Evolutionary conservation across 441 rosid species (phyloP).

Genomic region (Corymbia calophylla): DNA sequence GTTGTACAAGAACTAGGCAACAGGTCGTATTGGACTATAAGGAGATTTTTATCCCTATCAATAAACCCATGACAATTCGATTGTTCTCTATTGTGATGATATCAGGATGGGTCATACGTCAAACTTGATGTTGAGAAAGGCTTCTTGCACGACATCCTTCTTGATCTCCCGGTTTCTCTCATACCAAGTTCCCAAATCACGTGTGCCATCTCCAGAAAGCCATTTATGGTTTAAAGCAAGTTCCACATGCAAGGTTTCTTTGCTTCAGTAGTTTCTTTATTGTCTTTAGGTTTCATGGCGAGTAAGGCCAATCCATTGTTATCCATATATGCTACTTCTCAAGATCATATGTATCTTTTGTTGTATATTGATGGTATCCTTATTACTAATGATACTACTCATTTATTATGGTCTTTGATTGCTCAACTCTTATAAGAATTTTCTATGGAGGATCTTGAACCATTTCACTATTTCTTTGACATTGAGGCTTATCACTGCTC

Average conservation of each 20-base stretch:
- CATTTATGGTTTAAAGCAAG: neutral
- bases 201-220: neutral
- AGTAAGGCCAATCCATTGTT: neutral
- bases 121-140: neutral
- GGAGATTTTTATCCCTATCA: neutral
- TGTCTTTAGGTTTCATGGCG: neutral
- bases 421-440: no score
- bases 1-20: no score
- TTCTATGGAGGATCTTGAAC: no score
- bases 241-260: neutral
- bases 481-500: no score
- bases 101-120: neutral
- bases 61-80: neutral
- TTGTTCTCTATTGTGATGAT: neutral
- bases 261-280: neutral
- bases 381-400: no score
- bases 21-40: fast-evolving
- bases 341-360: neutral
- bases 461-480: no score
- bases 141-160: neutral
- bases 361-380: neutral
- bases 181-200: neutral
- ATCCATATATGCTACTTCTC: neutral
- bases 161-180: neutral
- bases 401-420: no score